A percentile compares a stretch with the other conserved stretches of the same genome.
phyloP scores from a whole-genome alignment of 257 asterid species.

The Gentiana macrophylla region DNA sequence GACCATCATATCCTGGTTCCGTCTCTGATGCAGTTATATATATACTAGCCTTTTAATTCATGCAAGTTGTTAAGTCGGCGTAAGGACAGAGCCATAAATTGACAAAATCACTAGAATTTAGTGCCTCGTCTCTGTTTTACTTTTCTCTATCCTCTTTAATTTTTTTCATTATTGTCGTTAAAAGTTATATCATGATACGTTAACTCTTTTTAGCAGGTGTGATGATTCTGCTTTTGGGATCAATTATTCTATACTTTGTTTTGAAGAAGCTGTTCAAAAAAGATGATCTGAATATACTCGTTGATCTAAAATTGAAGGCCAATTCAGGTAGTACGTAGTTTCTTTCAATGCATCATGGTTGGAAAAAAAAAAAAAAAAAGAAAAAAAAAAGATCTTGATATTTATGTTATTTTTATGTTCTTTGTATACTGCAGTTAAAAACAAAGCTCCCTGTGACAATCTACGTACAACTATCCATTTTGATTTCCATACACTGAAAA shows the following conservation, averaged over 20 bases:
- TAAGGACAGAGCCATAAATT: too few relatives aligned
- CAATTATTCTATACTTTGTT: conserved; percentile 33
- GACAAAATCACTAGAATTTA: too few relatives aligned
- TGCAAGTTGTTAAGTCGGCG: too few relatives aligned
- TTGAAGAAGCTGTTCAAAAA: conserved; percentile 29
- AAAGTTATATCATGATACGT: conserved; percentile 6
- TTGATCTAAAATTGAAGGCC: conserved; percentile 19
- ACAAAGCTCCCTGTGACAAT: conserved; percentile 36
- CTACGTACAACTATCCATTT: conserved; percentile 49
- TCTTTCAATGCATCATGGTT: neutral
- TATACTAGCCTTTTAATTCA: too few relatives aligned
- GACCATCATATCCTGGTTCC: too few relatives aligned
- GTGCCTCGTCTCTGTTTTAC: too few relatives aligned
- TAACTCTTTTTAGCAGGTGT: conserved; percentile 46
- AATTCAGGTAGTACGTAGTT: conserved; percentile 29
- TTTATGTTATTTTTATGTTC: neutral
- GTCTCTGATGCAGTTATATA: too few relatives aligned
- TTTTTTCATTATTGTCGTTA: too few relatives aligned
- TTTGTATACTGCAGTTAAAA: conserved; percentile 30
- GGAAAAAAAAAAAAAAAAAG: too few relatives aligned
- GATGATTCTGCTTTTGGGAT: conserved; percentile 28
- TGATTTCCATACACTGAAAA: conserved; percentile 46
- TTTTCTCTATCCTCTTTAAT: too few relatives aligned
- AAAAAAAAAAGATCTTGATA: too few relatives aligned
- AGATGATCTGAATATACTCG: conserved; percentile 14